Evolutionary conservation across 208 protist species (phyloP).

Genomic region (Porcisia deanei): DNA sequence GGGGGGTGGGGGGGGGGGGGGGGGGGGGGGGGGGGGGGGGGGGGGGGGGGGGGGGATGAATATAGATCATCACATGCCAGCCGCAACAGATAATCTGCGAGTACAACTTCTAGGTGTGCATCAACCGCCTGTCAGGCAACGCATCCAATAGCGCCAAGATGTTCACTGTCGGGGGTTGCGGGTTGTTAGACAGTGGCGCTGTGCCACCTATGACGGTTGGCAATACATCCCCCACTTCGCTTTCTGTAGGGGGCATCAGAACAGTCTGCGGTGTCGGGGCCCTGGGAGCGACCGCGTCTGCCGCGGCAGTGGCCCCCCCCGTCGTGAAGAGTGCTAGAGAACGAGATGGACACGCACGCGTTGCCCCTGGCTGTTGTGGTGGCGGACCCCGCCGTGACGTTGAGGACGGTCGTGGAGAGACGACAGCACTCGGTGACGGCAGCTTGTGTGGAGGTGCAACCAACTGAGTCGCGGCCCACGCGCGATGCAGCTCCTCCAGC

Average conservation of each 20-base stretch:
- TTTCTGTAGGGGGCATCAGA: slow-evolving; percentile 6
- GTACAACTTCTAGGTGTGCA: slow-evolving; percentile 4
- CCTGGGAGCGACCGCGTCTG: background rate
- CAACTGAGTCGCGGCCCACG: background rate
- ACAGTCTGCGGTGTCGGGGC: slow-evolving; percentile 2
- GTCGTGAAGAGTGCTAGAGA: background rate
- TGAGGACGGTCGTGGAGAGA: background rate
- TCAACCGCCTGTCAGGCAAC: slow-evolving; percentile 26
- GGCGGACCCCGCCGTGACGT: background rate
- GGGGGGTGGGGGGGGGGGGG: background rate
- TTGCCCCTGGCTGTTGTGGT: background rate
- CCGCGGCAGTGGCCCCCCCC: background rate
- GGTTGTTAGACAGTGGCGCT: background rate
- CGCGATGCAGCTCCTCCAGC: slow-evolving; percentile 14
- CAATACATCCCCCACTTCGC: background rate
- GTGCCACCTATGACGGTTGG: background rate
- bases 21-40: background rate
- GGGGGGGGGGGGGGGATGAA: background rate
- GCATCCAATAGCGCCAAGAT: slow-evolving; percentile 37
- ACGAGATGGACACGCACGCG: background rate
- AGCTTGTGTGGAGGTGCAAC: background rate
- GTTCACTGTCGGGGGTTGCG: slow-evolving; percentile 1
- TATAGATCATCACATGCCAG: background rate
- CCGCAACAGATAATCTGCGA: background rate
- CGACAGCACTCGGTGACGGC: background rate